phyloP scores from a whole-genome alignment of 345 rosid genomes.

The Arabis hirsuta region DNA sequence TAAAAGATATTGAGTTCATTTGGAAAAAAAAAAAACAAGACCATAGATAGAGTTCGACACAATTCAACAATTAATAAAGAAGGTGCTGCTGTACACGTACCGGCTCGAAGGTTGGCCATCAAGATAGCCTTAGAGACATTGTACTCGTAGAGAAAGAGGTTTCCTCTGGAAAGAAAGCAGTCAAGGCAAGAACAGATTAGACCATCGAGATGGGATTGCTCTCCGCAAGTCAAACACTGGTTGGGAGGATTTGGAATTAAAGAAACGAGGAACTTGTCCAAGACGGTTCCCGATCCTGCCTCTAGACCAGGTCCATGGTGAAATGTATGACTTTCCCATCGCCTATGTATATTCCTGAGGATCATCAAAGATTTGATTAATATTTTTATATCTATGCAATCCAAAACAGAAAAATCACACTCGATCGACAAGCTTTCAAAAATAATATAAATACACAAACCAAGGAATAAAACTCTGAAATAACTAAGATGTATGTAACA shows the following conservation, averaged over 20 bases:
- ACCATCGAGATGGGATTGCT: constrained; percentile 52
- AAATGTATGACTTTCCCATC: constrained; percentile 75
- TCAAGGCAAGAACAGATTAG: constrained; percentile 72
- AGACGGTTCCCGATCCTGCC: constrained; percentile 61
- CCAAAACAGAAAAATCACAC: too few relatives aligned
- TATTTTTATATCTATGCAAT: too few relatives aligned
- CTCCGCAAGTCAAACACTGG: constrained; percentile 64
- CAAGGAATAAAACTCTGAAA: not conserved
- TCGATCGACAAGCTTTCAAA: too few relatives aligned
- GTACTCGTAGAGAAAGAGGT: constrained; percentile 66
- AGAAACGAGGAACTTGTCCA: constrained; percentile 63
- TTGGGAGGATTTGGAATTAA: constrained; percentile 48
- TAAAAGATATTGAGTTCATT: too few relatives aligned
- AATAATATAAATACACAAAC: too few relatives aligned
- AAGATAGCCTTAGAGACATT: constrained; percentile 52
- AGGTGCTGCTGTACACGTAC: too few relatives aligned
- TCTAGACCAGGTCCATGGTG: constrained; percentile 75
- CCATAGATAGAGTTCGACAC: too few relatives aligned
- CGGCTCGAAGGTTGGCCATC: constrained; percentile 31
- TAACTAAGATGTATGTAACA: not conserved
- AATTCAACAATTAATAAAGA: too few relatives aligned
- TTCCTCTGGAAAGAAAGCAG: constrained; percentile 69
- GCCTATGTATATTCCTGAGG: constrained; percentile 65
- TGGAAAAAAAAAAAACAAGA: too few relatives aligned
- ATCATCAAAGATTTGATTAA: too few relatives aligned